These are phyloP conservation scores for Colletotrichum abscissum DNA, from an alignment of 2,329 filamentous ascomycete genomes.

Conservation along the genomic window DNA sequence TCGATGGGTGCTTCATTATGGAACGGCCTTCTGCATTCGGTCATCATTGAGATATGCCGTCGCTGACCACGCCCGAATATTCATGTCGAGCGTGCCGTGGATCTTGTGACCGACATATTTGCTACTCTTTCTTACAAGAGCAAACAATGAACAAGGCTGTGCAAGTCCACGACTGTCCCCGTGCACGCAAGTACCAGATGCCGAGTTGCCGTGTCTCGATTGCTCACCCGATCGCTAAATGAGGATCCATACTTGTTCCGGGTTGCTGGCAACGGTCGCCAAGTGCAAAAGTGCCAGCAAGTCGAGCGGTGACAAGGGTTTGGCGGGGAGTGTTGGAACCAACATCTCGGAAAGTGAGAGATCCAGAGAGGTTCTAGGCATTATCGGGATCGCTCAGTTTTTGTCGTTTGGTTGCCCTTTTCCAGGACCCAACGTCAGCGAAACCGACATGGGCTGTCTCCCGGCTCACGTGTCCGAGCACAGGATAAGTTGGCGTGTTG, in stretches of 20 bases:
- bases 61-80: background rate
- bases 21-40: background rate
- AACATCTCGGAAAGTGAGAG: background rate
- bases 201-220: background rate
- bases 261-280: slow-evolving; percentile 10
- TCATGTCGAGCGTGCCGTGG: background rate
- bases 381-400: slow-evolving; percentile 33
- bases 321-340: background rate
- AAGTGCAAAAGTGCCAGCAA: background rate
- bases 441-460: slow-evolving; percentile 13
- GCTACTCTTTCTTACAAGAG: background rate
- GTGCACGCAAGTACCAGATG: background rate
- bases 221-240: background rate
- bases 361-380: background rate
- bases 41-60: background rate
- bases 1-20: background rate
- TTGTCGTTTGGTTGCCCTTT: slow-evolving; percentile 31
- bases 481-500: background rate
- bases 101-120: background rate
- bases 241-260: background rate
- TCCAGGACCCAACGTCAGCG: slow-evolving; percentile 28
- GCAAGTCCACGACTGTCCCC: background rate
- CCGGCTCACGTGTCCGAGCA: background rate
- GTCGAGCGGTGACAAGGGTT: background rate
- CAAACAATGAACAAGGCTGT: background rate